phyloP scores from a whole-genome alignment of 108 stramenopile genomes.

The Pseudonitzschia delicatissima region DNA sequence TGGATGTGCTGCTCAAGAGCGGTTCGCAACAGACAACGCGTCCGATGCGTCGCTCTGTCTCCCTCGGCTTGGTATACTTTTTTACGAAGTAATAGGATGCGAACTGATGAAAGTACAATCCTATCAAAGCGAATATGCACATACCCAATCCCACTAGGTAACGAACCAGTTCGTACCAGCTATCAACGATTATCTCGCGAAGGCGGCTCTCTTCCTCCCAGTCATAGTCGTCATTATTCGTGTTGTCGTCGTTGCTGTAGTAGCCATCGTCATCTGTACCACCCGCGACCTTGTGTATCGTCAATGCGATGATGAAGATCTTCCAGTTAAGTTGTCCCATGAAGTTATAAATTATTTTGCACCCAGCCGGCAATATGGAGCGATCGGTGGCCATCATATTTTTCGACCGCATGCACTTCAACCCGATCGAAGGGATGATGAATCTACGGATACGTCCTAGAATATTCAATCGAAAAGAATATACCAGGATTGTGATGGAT shows the following conservation, averaged over 20 bases:
- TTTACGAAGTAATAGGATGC: constrained; percentile 17
- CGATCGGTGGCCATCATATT: too few species aligned
- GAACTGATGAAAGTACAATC: constrained; percentile 18
- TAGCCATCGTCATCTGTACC: neutral
- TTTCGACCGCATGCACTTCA: too few species aligned
- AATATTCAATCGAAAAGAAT: too few species aligned
- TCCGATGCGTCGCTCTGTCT: constrained; percentile 1
- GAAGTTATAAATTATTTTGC: too few species aligned
- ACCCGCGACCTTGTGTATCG: neutral
- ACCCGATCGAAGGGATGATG: too few species aligned
- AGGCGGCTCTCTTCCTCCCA: constrained; percentile 5
- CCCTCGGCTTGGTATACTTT: neutral
- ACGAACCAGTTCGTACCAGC: constrained; percentile 11
- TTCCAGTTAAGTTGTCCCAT: too few species aligned
- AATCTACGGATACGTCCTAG: too few species aligned
- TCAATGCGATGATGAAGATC: neutral
- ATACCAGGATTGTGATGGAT: too few species aligned
- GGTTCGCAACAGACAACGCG: constrained; percentile 4
- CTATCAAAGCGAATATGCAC: constrained; percentile 8
- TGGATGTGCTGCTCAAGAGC: neutral
- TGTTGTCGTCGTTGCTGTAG: neutral
- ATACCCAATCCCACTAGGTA: constrained; percentile 8
- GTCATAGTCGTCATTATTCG: neutral
- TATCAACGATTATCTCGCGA: neutral
- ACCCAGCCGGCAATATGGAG: too few species aligned